These are phyloP conservation scores for Ogataea kodamae DNA, from an alignment of 805 yeast species.

Conservation along the genomic window DNA sequence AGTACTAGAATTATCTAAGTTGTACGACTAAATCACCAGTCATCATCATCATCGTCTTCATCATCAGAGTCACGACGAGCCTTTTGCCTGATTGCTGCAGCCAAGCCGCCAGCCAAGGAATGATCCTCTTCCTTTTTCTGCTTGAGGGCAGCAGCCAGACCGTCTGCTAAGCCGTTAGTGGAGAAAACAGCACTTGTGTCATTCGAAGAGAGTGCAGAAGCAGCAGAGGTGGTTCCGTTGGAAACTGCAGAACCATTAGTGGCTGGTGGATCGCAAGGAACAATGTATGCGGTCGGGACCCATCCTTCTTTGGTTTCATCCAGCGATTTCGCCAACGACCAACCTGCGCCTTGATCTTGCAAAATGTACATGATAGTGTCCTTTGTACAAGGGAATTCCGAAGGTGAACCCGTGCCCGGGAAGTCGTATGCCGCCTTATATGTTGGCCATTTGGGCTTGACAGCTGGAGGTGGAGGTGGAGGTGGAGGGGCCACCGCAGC, in stretches of 20 bases:
- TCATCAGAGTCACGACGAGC: conserved; percentile 70
- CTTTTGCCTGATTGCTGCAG: conserved; percentile 80
- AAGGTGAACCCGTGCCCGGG: conserved; percentile 79
- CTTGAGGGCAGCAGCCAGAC: conserved; percentile 66
- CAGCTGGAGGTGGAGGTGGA: conserved; percentile 76
- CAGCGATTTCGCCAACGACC: conserved; percentile 84
- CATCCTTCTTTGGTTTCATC: conserved; percentile 86
- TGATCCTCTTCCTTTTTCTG: conserved; percentile 60
- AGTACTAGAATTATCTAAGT: conserved; percentile 22
- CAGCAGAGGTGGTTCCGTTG: conserved; percentile 12
- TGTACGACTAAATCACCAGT: conserved; percentile 25
- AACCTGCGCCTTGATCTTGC: conserved; percentile 77
- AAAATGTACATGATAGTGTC: conserved; percentile 73
- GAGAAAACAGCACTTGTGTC: conserved; percentile 3
- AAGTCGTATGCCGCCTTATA: conserved; percentile 86
- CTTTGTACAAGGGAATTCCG: conserved; percentile 72
- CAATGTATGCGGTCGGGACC: conserved; percentile 94
- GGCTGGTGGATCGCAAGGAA: conserved; percentile 49
- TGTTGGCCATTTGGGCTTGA: conserved; percentile 66
- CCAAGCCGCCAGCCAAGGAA: conserved; percentile 76
- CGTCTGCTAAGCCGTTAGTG: conserved; percentile 32
- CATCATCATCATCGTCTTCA: conserved; percentile 63
- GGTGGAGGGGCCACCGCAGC: conserved; percentile 44
- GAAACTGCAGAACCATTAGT: conserved; percentile 15
- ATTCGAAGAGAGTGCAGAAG: conserved; percentile 11